Conservation (phyloP, 495 filamentous ascomycete species). For the Hypoxylon lienhwacheense region DNA sequence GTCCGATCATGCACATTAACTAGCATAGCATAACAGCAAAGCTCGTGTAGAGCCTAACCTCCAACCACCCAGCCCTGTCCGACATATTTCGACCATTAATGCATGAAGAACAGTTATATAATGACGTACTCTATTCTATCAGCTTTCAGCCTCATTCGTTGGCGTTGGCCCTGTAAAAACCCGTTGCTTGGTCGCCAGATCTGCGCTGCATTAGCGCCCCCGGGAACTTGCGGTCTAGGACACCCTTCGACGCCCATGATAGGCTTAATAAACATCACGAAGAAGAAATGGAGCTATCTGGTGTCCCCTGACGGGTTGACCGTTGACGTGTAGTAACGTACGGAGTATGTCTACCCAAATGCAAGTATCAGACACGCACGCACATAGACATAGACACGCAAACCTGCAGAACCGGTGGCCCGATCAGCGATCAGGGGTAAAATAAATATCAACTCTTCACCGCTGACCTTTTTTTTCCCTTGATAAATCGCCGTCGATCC, state of each 20-base stretch:
- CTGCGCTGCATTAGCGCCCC: constrained; percentile 28
- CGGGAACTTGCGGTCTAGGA: constrained; percentile 27
- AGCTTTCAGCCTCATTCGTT: constrained; percentile 28
- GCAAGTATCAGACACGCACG: constrained; percentile 12
- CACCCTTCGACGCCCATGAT: constrained; percentile 3
- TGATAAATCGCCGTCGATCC: neutral
- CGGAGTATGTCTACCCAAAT: too few species aligned
- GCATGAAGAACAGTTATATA: too few species aligned
- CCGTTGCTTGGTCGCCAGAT: constrained; percentile 17
- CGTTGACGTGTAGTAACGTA: constrained; percentile 28
- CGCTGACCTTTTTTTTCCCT: neutral
- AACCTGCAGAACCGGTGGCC: constrained; percentile 5
- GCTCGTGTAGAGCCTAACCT: too few species aligned
- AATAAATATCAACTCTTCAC: constrained; percentile 9
- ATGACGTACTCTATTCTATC: constrained; percentile 25
- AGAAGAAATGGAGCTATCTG: constrained; percentile 20
- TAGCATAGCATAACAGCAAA: neutral
- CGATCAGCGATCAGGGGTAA: neutral
- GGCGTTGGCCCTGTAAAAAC: constrained; percentile 16
- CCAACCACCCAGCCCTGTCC: too few species aligned
- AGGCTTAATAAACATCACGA: constrained; percentile 4
- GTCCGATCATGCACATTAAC: too few species aligned
- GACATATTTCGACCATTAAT: too few species aligned
- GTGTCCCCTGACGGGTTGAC: constrained; percentile 25
- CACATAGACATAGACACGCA: constrained; percentile 13